Base-by-base conservation (phyloP, 768 basidiomycete species). In the Lentinula boryana region DNA sequence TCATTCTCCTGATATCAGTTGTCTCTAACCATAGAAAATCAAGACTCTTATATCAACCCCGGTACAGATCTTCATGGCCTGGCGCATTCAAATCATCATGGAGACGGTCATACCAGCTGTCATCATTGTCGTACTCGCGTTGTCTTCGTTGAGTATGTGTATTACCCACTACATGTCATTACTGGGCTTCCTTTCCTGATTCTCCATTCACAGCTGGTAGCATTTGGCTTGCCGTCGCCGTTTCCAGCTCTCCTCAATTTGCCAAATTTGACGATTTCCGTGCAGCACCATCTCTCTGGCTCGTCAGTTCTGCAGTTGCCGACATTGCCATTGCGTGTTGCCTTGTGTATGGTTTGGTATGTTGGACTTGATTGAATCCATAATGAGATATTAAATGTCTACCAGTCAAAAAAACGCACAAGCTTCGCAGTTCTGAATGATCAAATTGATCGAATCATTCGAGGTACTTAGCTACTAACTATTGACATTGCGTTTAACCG, bases 41-140 rank as follows among this genome's bases (percentile, higher is more conserved):
- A 32, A 61, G 60, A 40, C 55, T 56, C 53, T 61, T 12, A 56
- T 61, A 12, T 61, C 60, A 2, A 61, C 60, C 12, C 60, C 60
- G 18, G 60, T 61, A 15, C 60, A 61, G 21, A 61, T 61, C 10
- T 61, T 46, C 53, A 54, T 61, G 53, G 60, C 52, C 12, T 61
- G 53, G 53, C 53, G 60, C 15, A 55, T 61, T 21, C 36, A 48
- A 23, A 27, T 44, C 7, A 50, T 61, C 12, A 61, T 41, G 40
- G 41, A 56, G 36, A 49, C 53, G 32, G n/a, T 21, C 13, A 56
- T 61, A 4, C 60, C 55, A 32, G 10, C 53, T 10, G 48, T 48
- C 10, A 46, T 61, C 40, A 54, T 61, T 7, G 4, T 2, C 40
- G 33, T 61, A 18, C 44, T 61, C 15, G 40, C 60, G 5, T 15